Evolutionary conservation across 768 basidiomycete species (phyloP).

Genomic region (Boletus sp.): DNA sequence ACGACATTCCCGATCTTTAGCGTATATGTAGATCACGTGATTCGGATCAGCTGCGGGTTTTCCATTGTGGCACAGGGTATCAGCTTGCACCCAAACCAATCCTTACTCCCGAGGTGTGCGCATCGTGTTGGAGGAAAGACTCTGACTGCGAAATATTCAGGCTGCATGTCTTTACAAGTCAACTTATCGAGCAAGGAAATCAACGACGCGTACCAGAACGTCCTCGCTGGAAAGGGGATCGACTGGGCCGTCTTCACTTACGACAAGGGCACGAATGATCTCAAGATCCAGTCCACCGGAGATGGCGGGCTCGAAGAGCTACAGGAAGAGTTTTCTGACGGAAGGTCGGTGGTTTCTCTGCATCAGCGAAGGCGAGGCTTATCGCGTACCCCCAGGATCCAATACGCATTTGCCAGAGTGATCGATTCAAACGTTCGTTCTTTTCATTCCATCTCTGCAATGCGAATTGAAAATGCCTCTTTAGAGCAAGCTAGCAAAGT

Average conservation of each 20-base stretch:
- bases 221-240: slow-evolving; percentile 62
- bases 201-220: slow-evolving; percentile 69
- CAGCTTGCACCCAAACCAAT: too few species aligned
- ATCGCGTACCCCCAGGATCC: slow-evolving; percentile 57
- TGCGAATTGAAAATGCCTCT: too few species aligned
- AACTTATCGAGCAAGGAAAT: slow-evolving; percentile 77
- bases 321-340: slow-evolving; percentile 94
- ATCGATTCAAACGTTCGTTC: slow-evolving; percentile 75
- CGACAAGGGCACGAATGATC: slow-evolving; percentile 77
- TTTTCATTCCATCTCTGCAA: neutral
- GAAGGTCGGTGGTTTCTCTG: slow-evolving; percentile 52
- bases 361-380: slow-evolving; percentile 3
- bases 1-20: slow-evolving; percentile 45
- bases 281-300: slow-evolving; percentile 86
- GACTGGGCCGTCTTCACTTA: slow-evolving; percentile 83
- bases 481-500: slow-evolving; percentile 82
- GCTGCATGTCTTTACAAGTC: slow-evolving; percentile 71
- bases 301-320: slow-evolving; percentile 86
- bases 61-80: neutral
- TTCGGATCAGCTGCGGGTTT: neutral
- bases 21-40: slow-evolving; percentile 17
- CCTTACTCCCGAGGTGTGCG: neutral
- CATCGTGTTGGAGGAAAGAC: too few species aligned
- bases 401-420: slow-evolving; percentile 88
- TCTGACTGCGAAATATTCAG: neutral